These are phyloP conservation scores for Cladosporium sp. DNA, from an alignment of 2,329 filamentous ascomycete species.

Conservation along the genomic window DNA sequence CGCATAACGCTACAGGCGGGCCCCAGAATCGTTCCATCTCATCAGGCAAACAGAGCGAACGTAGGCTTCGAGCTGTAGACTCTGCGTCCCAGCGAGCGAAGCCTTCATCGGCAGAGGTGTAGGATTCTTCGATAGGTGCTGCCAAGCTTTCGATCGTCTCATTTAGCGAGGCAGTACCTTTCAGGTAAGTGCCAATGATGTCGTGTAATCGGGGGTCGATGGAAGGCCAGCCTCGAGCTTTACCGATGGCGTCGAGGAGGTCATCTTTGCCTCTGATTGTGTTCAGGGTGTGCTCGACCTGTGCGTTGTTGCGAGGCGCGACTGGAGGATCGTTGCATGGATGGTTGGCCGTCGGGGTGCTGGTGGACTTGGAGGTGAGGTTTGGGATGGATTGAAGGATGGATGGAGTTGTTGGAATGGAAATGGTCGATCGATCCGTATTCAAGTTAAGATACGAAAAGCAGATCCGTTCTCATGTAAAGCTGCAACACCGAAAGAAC, in stretches of 20 bases:
- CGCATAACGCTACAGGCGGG: slow-evolving; percentile 17
- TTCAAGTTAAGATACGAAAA: too few species aligned
- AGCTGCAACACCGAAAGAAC: too few species aligned
- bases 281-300: slow-evolving; percentile 17
- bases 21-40: slow-evolving; percentile 8
- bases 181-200: neutral
- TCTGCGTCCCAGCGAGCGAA: slow-evolving; percentile 5
- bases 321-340: slow-evolving; percentile 16
- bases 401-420: too few species aligned
- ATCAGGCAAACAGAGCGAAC: neutral
- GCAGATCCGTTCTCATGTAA: too few species aligned
- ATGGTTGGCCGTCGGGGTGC: neutral
- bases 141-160: slow-evolving; percentile 17
- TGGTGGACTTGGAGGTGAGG: too few species aligned
- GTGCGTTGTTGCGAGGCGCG: neutral
- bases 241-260: slow-evolving; percentile 31
- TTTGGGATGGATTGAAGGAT: too few species aligned
- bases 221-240: slow-evolving; percentile 29
- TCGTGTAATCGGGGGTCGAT: slow-evolving; percentile 17
- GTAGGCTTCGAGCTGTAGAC: neutral
- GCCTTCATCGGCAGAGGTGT: slow-evolving; percentile 13
- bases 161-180: neutral
- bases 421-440: too few species aligned
- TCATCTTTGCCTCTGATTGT: slow-evolving; percentile 17
- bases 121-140: slow-evolving; percentile 26